A percentile compares a stretch with the other conserved stretches of the same genome.
Conservation (phyloP, 768 basidiomycete species). For the Psilocybe tampanensis region DNA sequence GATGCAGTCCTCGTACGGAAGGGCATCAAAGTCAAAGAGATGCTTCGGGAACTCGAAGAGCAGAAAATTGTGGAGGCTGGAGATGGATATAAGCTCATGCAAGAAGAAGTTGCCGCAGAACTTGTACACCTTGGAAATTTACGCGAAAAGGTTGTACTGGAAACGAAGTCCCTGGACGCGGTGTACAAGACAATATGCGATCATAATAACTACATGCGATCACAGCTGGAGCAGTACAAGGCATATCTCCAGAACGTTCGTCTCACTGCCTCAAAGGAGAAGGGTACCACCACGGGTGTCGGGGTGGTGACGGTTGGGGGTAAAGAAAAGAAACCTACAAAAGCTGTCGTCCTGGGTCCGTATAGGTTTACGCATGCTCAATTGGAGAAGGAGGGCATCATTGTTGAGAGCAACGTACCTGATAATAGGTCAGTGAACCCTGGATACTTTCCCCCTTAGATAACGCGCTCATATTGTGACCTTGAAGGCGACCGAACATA, state of each 20-base stretch:
- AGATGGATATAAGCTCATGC: constrained; percentile 94
- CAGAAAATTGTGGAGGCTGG: constrained; percentile 77
- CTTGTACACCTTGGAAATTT: constrained; percentile 95
- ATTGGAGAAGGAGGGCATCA: constrained; percentile 98
- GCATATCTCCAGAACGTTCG: constrained; percentile 98
- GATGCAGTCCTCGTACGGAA: constrained; percentile 94
- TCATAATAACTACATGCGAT: constrained; percentile 96
- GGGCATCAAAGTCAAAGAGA: constrained; percentile 99
- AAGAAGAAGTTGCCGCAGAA: constrained; percentile 95
- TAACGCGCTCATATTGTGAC: constrained; percentile 13
- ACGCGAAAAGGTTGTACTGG: constrained; percentile 91
- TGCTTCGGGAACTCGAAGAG: constrained; percentile 95
- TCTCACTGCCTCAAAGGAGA: constrained; percentile 85
- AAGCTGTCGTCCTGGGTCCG: constrained; percentile 88
- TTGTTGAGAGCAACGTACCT: constrained; percentile 98
- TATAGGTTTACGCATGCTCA: constrained; percentile 98
- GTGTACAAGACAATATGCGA: constrained; percentile 99
- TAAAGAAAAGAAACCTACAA: constrained; percentile 92
- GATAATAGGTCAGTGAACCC: constrained; percentile 79
- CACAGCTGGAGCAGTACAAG: constrained; percentile 99
- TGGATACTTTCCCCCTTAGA: neutral
- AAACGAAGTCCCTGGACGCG: constrained; percentile 90
- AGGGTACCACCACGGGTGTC: constrained; percentile 84
- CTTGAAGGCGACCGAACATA: constrained; percentile 86
- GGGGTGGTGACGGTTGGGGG: constrained; percentile 96